A percentile compares a stretch with the other conserved stretches of the same genome.
phyloP scores from a whole-genome alignment of 2,329 filamentous ascomycete genomes.

The Fusarium concolor region DNA sequence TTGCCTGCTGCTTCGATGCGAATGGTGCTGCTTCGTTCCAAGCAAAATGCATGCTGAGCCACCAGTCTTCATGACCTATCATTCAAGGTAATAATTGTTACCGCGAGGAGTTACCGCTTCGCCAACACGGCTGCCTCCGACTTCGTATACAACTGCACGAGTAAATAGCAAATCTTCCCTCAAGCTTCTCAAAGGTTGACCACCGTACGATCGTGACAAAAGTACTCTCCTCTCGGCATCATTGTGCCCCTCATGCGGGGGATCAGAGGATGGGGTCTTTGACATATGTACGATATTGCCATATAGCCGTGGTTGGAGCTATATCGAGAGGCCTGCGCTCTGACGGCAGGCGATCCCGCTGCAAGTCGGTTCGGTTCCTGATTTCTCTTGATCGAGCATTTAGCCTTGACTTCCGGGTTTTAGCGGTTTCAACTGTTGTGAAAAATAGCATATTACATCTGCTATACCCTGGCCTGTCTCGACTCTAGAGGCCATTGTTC shows the following conservation, averaged over 20 bases:
- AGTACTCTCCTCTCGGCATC: constrained; percentile 7
- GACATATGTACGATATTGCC: constrained; percentile 35
- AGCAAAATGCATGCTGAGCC: constrained; percentile 29
- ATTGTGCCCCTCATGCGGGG: constrained; percentile 38
- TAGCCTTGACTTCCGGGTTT: constrained; percentile 36
- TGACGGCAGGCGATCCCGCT: constrained; percentile 42
- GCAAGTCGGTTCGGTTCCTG: constrained; percentile 40
- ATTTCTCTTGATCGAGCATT: constrained; percentile 36
- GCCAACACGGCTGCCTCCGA: constrained; percentile 14
- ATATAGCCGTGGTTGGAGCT: constrained; percentile 23
- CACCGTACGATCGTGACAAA: constrained; percentile 24
- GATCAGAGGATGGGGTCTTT: constrained; percentile 38
- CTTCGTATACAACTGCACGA: neutral
- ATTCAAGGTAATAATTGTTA: constrained; percentile 7
- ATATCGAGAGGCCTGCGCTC: constrained; percentile 34
- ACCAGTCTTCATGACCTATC: constrained; percentile 26
- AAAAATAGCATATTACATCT: constrained; percentile 46
- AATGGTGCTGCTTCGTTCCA: constrained; percentile 38
- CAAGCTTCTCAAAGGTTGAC: constrained; percentile 4
- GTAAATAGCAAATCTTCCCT: constrained; percentile 8
- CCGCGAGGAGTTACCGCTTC: constrained; percentile 11
- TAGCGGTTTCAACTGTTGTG: constrained; percentile 48
- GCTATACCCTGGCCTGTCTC: constrained; percentile 28
- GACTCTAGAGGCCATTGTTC: constrained; percentile 26
- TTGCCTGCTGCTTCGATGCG: constrained; percentile 29